Evolutionary conservation across 116 monocot genomes (phyloP), one percentile per base, ranked within the genome.

Genomic region (Papilionanthe hybrid): DNA sequence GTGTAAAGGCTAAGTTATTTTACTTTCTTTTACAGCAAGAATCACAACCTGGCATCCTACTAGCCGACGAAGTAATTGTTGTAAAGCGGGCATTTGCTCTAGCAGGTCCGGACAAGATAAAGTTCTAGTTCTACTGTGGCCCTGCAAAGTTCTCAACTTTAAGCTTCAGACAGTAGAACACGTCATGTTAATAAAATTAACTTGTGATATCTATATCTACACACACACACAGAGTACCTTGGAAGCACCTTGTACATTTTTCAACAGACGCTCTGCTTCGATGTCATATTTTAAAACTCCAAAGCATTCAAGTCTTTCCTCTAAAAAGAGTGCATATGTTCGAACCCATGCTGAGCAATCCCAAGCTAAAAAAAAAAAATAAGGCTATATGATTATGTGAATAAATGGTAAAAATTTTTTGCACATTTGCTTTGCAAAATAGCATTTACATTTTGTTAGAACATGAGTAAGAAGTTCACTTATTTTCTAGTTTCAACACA

Each of bases 311-410:
- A 90, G 87, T 65, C 83, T 80, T 81, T 90, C 90, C 73, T 87
- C 87, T 72, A 90, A 63, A 81, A 85, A 90, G 22, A 81, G 75
- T 25, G 90, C 87, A 75, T 90, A 90, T 47, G 85, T 81, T 37
- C 90, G 78, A n/a, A 87, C 83, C 87, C 87, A 90, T 67, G 85
- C 85, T n/a, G 90, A 90, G 83, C 90, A 90, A 90, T 90, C 87
- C 90, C 90, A 90, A 78, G 87, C 90, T 90, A 50, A 23, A 77
- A 71, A 11, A 66, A 66, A 88, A 32, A 6, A 53, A 2, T 15
- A 15, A 60, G 25, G 25, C 20, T 69, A 69, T 66, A 25, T 66
- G 27, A 66, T 69, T 69, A 0, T 30, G 17, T 37, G 3, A 13
- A 32, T 1, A 29, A 69, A 69, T 28, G 37, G 32, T 13, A 15